A percentile compares a stretch with the other conserved stretches of the same genome.
These are phyloP conservation scores for Silybum marianum DNA, from an alignment of 129 eudicot species.

Conservation along the genomic window DNA sequence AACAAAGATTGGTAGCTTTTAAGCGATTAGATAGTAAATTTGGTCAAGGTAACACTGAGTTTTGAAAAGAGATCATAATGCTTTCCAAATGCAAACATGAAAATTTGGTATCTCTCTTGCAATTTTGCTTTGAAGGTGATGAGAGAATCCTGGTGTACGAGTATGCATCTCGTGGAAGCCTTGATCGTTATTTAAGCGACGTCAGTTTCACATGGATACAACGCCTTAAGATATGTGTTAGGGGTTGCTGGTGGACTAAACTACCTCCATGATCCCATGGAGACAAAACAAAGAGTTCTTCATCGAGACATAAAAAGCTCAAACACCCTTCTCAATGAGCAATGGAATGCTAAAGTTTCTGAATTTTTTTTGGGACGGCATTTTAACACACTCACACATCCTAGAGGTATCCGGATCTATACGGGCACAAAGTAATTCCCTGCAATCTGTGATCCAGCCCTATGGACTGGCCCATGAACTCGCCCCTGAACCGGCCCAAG, in stretches of 20 bases:
- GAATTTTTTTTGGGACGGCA: neutral
- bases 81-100: neutral
- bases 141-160: neutral
- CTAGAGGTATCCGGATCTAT: too few species aligned
- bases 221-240: neutral
- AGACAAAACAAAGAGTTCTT: neutral
- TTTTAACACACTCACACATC: too few species aligned
- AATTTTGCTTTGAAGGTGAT: neutral
- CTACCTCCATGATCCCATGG: neutral
- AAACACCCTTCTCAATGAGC: neutral
- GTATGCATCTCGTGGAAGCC: neutral
- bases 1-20: neutral
- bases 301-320: neutral
- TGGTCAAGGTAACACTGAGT: neutral
- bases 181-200: neutral
- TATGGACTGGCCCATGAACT: too few species aligned
- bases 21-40: neutral
- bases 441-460: too few species aligned
- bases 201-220: neutral
- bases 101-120: neutral
- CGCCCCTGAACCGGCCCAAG: too few species aligned
- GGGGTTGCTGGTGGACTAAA: neutral
- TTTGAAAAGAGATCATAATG: neutral
- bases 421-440: too few species aligned
- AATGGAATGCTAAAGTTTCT: neutral